These are phyloP conservation scores for Voacanga thouarsii DNA, from an alignment of 257 asterid species.

Conservation along the genomic window DNA sequence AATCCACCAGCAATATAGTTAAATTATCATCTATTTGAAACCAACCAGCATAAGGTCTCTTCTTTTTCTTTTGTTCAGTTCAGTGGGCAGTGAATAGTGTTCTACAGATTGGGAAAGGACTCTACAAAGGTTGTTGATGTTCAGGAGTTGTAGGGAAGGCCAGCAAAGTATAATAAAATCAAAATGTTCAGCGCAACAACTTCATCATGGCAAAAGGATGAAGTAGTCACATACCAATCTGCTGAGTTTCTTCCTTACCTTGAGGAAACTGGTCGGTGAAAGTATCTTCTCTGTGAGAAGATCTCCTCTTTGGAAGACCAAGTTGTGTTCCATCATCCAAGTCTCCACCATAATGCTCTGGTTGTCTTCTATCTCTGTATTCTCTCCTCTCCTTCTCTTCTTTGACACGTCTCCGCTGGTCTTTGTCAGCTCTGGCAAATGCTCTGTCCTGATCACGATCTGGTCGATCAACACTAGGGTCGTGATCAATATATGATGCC, in stretches of 20 bases:
- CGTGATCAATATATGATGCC: slow-evolving; percentile 42
- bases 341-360: slow-evolving; percentile 44
- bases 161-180: neutral
- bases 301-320: slow-evolving; percentile 41
- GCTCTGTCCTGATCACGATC: slow-evolving; percentile 36
- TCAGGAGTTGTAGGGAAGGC: neutral
- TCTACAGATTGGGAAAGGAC: neutral
- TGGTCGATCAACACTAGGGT: slow-evolving; percentile 35
- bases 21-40: neutral
- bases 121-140: neutral
- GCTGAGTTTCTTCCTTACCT: slow-evolving; percentile 45
- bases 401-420: slow-evolving; percentile 43
- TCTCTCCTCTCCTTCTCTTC: slow-evolving; percentile 47
- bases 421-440: slow-evolving; percentile 30
- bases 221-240: slow-evolving; percentile 7
- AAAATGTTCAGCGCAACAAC: slow-evolving; percentile 17
- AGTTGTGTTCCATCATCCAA: slow-evolving; percentile 24
- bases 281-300: slow-evolving; percentile 44
- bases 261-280: slow-evolving; percentile 48
- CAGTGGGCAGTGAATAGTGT: neutral
- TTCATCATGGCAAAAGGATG: slow-evolving; percentile 17
- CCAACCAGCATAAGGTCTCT: neutral
- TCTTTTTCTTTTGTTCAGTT: neutral
- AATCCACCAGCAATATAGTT: neutral
- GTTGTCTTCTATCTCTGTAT: slow-evolving; percentile 45